These are phyloP conservation scores for Cucumis melo DNA, from an alignment of 306 rosid species.

Conservation along the genomic window DNA sequence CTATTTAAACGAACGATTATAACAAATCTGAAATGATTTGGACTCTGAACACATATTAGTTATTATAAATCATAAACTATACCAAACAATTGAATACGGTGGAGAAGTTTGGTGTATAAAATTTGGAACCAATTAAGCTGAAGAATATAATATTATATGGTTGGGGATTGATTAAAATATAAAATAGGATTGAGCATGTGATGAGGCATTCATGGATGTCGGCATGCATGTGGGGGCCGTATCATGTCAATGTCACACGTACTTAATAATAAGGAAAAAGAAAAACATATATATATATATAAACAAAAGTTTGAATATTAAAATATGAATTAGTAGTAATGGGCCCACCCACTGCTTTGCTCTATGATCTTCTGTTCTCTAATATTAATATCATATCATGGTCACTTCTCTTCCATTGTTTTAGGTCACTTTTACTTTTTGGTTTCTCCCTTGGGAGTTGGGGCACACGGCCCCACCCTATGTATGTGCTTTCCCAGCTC, in stretches of 20 bases:
- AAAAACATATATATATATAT: background rate
- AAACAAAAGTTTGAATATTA: background rate
- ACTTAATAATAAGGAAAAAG: background rate
- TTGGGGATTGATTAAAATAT: background rate
- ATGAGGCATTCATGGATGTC: constrained; percentile 1
- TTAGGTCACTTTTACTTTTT: background rate
- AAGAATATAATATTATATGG: background rate
- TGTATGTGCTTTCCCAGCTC: background rate
- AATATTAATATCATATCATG: background rate
- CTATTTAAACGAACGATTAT: no score
- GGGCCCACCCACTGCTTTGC: background rate
- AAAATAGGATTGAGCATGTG: background rate
- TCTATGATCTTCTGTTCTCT: background rate
- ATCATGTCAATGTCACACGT: constrained; percentile 2
- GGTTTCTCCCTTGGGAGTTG: background rate
- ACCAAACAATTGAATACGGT: no score
- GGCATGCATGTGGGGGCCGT: constrained; percentile 7
- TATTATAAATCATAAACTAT: no score
- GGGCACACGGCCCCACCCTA: background rate
- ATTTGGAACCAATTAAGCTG: background rate
- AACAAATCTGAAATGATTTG: no score
- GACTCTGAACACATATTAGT: no score
- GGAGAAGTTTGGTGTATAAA: no score
- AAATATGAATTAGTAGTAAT: background rate
- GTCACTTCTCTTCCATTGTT: background rate